Evolutionary conservation across 1,139 yeast species (phyloP).

Genomic region (Lodderomyces jiufengensis): DNA sequence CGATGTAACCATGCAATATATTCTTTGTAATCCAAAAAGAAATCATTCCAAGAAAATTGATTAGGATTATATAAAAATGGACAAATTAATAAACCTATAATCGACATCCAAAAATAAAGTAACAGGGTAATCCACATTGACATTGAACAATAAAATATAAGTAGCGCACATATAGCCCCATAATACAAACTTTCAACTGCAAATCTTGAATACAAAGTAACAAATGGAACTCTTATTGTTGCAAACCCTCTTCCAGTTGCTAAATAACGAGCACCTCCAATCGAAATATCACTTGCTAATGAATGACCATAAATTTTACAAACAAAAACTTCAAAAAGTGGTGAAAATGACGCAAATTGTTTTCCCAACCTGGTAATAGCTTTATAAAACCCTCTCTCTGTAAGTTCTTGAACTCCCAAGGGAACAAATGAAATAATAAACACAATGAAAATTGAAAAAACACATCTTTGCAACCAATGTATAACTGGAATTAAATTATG

Average conservation of each 20-base stretch:
- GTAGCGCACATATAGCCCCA: constrained; percentile 35
- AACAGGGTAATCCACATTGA: constrained; percentile 47
- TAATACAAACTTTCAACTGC: constrained; percentile 45
- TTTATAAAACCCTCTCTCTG: constrained; percentile 48
- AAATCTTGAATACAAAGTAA: constrained; percentile 43
- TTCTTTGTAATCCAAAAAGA: constrained; percentile 44
- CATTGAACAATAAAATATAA: constrained; percentile 41
- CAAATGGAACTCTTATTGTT: constrained; percentile 43
- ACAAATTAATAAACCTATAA: constrained; percentile 40
- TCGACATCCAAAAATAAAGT: constrained; percentile 49
- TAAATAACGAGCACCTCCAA: constrained; percentile 54
- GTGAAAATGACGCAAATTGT: constrained; percentile 49
- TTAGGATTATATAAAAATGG: constrained; percentile 53
- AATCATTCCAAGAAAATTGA: constrained; percentile 48
- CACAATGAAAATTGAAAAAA: constrained; percentile 47
- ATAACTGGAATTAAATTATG: constrained; percentile 47
- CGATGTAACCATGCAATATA: constrained; percentile 42
- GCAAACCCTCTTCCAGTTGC: constrained; percentile 58
- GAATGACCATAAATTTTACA: constrained; percentile 50
- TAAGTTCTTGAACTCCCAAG: constrained; percentile 46
- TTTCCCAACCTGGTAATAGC: constrained; percentile 41
- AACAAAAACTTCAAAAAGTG: constrained; percentile 52
- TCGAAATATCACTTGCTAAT: constrained; percentile 42
- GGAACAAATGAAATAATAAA: constrained; percentile 51
- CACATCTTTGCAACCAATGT: constrained; percentile 48